phyloP scores from a whole-genome alignment of 257 asterid genomes.

The Voacanga thouarsii region DNA sequence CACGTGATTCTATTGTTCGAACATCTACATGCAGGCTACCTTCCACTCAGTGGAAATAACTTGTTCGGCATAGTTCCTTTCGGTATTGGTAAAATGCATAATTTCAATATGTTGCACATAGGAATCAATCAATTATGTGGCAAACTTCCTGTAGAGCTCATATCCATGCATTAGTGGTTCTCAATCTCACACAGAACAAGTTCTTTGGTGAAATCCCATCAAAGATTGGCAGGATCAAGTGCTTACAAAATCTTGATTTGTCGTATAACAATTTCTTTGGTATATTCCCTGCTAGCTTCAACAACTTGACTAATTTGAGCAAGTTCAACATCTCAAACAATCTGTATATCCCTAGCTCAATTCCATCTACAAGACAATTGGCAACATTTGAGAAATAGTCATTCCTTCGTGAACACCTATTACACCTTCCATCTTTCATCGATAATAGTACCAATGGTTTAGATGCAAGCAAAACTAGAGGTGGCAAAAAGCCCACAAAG shows the following conservation, averaged over 20 bases:
- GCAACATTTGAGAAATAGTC: constrained; percentile 75
- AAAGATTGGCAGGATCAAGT: constrained; percentile 59
- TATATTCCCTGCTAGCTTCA: constrained; percentile 53
- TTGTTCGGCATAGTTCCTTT: constrained; percentile 63
- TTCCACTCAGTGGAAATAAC: constrained; percentile 66
- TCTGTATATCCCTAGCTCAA: constrained; percentile 51
- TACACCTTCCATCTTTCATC: constrained; percentile 66
- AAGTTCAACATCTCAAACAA: constrained; percentile 90
- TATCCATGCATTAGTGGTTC: constrained; percentile 49
- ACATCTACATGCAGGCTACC: constrained; percentile 57
- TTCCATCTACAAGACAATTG: constrained; percentile 68
- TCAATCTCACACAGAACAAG: constrained; percentile 49
- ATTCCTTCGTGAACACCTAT: constrained; percentile 61
- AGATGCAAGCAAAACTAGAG: constrained; percentile 2
- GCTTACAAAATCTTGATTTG: constrained; percentile 73
- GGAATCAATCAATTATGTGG: constrained; percentile 61
- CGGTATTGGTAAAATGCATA: constrained; percentile 67
- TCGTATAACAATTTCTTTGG: constrained; percentile 80
- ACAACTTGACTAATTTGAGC: constrained; percentile 50
- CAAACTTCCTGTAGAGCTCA: constrained; percentile 47
- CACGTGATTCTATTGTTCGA: constrained; percentile 53
- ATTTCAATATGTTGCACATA: constrained; percentile 73
- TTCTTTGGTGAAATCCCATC: constrained; percentile 65
- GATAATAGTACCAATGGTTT: constrained; percentile 27
- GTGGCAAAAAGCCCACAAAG: constrained; percentile 19